Conservation (phyloP, 805 yeast species). For the Wickerhamomyces subpelliculosus region DNA sequence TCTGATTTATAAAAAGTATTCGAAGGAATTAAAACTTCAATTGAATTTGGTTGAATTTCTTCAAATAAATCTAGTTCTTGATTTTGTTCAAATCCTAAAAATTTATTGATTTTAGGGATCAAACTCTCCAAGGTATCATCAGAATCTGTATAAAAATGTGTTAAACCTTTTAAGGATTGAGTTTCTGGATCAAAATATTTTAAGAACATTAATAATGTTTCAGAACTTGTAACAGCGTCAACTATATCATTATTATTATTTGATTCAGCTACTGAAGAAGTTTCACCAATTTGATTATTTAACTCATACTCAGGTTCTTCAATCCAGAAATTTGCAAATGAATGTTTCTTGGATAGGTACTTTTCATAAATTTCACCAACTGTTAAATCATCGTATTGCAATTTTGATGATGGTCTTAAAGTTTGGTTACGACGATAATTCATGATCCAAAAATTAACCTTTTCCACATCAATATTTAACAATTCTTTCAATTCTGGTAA, state of each 20-base stretch:
- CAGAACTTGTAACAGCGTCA: conserved; percentile 11
- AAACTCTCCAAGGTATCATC: conserved; percentile 38
- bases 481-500: conserved; percentile 40
- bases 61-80: conserved; percentile 41
- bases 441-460: conserved; percentile 57
- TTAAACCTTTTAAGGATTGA: conserved; percentile 57
- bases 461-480: conserved; percentile 29
- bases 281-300: conserved; percentile 3
- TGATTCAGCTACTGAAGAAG: conserved; percentile 5
- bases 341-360: conserved; percentile 38
- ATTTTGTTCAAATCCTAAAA: conserved; percentile 32
- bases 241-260: conserved; percentile 16
- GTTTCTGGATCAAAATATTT: conserved; percentile 58
- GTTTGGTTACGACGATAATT: conserved; percentile 67
- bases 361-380: conserved; percentile 46
- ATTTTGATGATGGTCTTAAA: conserved; percentile 46
- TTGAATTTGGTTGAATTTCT: conserved; percentile 50
- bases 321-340: conserved; percentile 52
- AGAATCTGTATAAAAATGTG: conserved; percentile 48
- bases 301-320: conserved; percentile 45
- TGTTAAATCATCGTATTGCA: conserved; percentile 29
- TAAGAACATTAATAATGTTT: conserved; percentile 37
- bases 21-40: conserved; percentile 32
- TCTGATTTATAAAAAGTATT: conserved; percentile 49
- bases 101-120: conserved; percentile 30